A percentile compares a stretch with the other conserved stretches of the same genome.
Evolutionary conservation across 257 asterid species (phyloP).

Genomic region (Petunia axillaris): DNA sequence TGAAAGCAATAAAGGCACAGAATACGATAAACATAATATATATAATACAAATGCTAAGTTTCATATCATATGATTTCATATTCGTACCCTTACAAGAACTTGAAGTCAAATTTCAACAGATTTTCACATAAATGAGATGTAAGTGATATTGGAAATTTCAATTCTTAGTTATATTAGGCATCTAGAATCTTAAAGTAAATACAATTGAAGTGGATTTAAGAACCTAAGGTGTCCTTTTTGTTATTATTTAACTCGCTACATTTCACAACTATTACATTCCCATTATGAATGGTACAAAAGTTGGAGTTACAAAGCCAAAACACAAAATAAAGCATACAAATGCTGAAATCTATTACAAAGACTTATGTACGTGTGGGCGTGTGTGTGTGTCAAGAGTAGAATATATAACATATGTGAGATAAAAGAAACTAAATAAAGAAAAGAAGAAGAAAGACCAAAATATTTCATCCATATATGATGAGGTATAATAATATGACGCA

Average conservation of each 20-base stretch:
- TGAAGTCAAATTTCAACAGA: not conserved
- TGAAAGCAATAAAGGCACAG: no score
- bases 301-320: conserved; percentile 5
- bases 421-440: not conserved
- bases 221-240: not conserved
- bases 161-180: conserved; percentile 14
- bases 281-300: not conserved
- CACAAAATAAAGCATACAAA: not conserved
- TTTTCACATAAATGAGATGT: conserved; percentile 3
- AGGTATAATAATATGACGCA: conserved; percentile 7
- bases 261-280: conserved; percentile 1
- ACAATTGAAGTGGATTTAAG: conserved; percentile 4
- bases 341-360: not conserved
- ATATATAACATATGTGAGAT: not conserved
- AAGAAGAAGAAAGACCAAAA: not conserved
- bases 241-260: not conserved
- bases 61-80: not conserved
- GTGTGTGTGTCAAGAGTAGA: not conserved
- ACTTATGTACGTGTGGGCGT: not conserved
- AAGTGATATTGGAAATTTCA: conserved; percentile 14
- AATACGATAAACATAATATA: no score
- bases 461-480: conserved; percentile 8
- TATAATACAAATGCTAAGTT: no score
- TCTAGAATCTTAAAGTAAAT: not conserved
- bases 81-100: conserved; percentile 9